These are phyloP conservation scores for Lonicera japonica DNA, from an alignment of 129 eudicot genomes.

Conservation along the genomic window DNA sequence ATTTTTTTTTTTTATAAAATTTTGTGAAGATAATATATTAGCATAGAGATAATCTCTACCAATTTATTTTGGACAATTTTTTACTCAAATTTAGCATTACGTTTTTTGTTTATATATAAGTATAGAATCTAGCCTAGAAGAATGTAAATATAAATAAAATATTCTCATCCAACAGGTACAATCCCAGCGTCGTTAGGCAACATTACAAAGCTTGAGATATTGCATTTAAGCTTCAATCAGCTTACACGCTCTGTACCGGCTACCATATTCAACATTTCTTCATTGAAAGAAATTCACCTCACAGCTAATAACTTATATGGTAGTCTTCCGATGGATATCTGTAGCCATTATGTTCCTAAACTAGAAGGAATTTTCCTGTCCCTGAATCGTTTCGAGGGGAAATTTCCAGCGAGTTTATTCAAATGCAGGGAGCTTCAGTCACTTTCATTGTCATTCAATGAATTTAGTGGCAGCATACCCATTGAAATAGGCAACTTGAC, in stretches of 20 bases:
- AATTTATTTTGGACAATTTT: no score
- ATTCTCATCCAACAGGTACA: not conserved
- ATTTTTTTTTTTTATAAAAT: no score
- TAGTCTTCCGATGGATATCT: conserved; percentile 22
- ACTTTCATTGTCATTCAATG: conserved; percentile 15
- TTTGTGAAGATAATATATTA: no score
- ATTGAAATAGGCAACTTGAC: conserved; percentile 34
- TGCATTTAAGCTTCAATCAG: conserved; percentile 19
- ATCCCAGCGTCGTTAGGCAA: conserved; percentile 10
- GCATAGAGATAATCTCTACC: no score
- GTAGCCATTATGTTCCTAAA: not conserved
- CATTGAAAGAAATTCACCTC: conserved; percentile 7
- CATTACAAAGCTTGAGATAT: conserved; percentile 7
- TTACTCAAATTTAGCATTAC: no score
- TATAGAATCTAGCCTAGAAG: no score
- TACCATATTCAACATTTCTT: conserved; percentile 27
- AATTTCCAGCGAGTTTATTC: conserved; percentile 23
- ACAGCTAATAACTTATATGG: conserved; percentile 19
- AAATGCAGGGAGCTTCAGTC: conserved; percentile 27
- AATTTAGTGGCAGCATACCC: conserved; percentile 22
- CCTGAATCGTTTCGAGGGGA: conserved; percentile 20
- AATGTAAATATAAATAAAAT: no score
- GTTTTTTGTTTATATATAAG: no score
- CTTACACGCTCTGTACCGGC: conserved; percentile 30
- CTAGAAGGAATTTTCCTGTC: conserved; percentile 4